Conservation (phyloP, 345 rosid species). For the Conringia planisiliqua region DNA sequence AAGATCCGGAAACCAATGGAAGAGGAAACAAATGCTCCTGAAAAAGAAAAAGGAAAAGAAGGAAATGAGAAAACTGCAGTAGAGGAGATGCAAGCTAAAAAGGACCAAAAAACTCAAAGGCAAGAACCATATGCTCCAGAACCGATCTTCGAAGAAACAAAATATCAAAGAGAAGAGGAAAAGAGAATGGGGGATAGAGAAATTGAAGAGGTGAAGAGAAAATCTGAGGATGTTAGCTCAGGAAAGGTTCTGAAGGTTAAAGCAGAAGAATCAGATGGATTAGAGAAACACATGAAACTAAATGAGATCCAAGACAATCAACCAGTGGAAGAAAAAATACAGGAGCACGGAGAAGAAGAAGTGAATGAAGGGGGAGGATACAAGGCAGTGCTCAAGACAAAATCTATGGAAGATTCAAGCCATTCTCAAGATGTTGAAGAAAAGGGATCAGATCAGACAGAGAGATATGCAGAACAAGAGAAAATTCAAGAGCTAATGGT, state of each 20-base stretch:
- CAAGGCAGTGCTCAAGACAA: neutral
- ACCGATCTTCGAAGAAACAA: neutral
- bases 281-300: neutral
- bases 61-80: neutral
- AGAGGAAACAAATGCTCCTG: neutral
- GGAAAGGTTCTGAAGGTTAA: neutral
- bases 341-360: neutral
- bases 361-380: neutral
- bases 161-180: neutral
- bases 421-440: constrained; percentile 2
- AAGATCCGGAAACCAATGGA: neutral
- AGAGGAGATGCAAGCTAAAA: neutral
- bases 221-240: neutral
- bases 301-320: neutral
- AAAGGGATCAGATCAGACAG: neutral
- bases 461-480: neutral
- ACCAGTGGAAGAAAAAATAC: neutral
- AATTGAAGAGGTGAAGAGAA: neutral
- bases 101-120: neutral
- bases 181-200: neutral
- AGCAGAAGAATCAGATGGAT: neutral
- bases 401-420: neutral
- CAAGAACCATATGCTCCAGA: constrained; percentile 8
- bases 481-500: neutral
- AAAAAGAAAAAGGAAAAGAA: neutral